Percentiles rank a stretch among this genome's conserved stretches.
Conservation (phyloP, 495 filamentous ascomycete genomes). For the Poronia punctata region DNA sequence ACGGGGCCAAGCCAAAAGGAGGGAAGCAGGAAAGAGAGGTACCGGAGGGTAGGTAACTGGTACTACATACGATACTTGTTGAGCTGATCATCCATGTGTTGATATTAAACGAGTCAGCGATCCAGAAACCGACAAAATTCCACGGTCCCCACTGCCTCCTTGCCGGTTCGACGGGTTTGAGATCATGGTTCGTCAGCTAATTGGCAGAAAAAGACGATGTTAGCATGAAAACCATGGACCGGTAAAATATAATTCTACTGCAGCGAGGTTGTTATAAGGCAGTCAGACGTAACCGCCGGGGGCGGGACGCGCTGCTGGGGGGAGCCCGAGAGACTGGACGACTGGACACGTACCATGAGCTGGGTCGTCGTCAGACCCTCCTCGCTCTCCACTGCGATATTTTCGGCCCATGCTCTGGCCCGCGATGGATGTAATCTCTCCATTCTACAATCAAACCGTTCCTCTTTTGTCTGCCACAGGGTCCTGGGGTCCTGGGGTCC, state of each 20-base stretch:
- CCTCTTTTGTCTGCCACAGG: no score
- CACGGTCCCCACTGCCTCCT: conserved; percentile 80
- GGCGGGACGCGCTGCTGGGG: not conserved
- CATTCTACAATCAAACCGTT: no score
- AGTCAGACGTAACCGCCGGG: not conserved
- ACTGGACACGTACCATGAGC: conserved; percentile 55
- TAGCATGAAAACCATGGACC: conserved; percentile 11
- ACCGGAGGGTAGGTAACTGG: no score
- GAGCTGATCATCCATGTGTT: conserved; percentile 99
- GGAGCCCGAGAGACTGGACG: not conserved
- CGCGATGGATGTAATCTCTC: conserved; percentile 18
- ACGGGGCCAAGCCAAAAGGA: no score
- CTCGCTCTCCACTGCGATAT: conserved; percentile 65
- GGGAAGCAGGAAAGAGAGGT: no score
- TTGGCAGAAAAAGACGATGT: conserved; percentile 9
- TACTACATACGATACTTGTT: conserved; percentile 67
- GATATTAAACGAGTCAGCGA: conserved; percentile 93
- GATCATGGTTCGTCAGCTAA: conserved; percentile 74
- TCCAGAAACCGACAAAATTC: conserved; percentile 90
- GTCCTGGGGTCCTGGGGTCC: no score
- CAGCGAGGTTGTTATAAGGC: no score
- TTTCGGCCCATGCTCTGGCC: conserved; percentile 33
- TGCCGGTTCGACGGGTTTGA: conserved; percentile 83
- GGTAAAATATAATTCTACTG: no score
- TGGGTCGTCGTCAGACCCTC: conserved; percentile 75